These are phyloP conservation scores for Leccinellum luteum DNA, from an alignment of 768 basidiomycete genomes.

Conservation along the genomic window DNA sequence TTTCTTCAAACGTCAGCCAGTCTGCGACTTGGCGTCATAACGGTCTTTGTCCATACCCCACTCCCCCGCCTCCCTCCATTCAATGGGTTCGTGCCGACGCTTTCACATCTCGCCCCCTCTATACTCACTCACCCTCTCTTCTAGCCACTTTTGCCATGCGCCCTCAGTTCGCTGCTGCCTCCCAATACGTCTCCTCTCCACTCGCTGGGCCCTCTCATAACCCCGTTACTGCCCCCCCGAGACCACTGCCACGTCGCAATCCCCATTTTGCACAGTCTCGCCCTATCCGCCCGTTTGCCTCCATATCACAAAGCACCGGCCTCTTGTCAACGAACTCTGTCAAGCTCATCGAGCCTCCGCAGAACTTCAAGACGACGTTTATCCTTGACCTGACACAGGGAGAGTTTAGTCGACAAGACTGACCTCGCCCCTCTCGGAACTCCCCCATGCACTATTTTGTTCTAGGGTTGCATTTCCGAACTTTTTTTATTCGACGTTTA, in stretches of 20 bases:
- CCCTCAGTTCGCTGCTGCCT: conserved; percentile 21
- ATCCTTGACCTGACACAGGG: conserved; percentile 80
- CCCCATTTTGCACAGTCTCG: conserved; percentile 69
- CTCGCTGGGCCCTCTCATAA: conserved; percentile 46
- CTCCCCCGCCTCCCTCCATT: conserved; percentile 2
- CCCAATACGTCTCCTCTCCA: conserved; percentile 59
- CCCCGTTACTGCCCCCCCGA: conserved; percentile 30
- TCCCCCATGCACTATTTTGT: background rate
- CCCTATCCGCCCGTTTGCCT: conserved; percentile 74
- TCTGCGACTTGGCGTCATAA: conserved; percentile 30
- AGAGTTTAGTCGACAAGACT: conserved; percentile 72
- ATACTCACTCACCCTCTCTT: background rate
- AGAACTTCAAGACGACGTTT: conserved; percentile 67
- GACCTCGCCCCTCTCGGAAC: conserved; percentile 9
- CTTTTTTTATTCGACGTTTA: conserved; percentile 24
- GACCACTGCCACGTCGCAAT: conserved; percentile 40
- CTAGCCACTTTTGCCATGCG: conserved; percentile 40
- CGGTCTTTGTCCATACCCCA: conserved; percentile 20
- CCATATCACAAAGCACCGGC: conserved; percentile 38
- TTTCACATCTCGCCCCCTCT: background rate
- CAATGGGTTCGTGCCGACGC: conserved; percentile 38
- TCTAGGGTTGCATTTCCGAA: conserved; percentile 1
- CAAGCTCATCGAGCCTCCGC: conserved; percentile 79
- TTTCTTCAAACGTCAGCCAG: conserved; percentile 24
- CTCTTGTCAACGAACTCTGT: conserved; percentile 44